Base-by-base conservation (phyloP, 257 asterid genomes). In the Solanum neorickii region DNA sequence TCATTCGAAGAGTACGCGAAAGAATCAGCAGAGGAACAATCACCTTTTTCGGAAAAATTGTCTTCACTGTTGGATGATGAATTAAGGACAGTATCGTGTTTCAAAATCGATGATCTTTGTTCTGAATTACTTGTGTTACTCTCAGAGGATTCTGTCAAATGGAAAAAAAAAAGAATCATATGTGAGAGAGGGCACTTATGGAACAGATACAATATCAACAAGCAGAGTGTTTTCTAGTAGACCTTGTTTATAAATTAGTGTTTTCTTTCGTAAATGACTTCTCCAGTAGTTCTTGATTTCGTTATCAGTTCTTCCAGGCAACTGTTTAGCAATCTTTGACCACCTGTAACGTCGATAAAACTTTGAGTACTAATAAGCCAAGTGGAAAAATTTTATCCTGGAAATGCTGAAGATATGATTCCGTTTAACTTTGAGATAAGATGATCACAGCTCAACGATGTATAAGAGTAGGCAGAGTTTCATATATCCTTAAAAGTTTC, bases 301-400 rank as follows among this genome's bases (percentile, higher is more conserved):
- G 33, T 95, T 95, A 37, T 95, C 98, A 5, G 98, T 95, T 90
- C 98, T 90, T 89, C 98, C 98, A 0, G 98, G 96, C 90, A 94
- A 86, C 85, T 90, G 91, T 87, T 88, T 84, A 1, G 98, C 98
- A 72, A 94, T 95, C 87, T 88, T 94, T 31, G 98, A 92, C 98
- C 98, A 95, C 92, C 97, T 95, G 75, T 15, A 23, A 87, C 59
- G 5, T 27, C 0, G 14, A 29, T 14, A 80, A 27, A 46, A 47
- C 59, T 76, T 76, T 76, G 13, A 80, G 68, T 15, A 46, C 16
- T 27, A 9, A 73, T 46, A 27, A 80, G 25, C 66, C 47, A 80
- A 46, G 84, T 5, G 77, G 29, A 66, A 75, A 4, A 25, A 25
- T 29, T 49, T 35, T 18, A 27, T 59, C 15, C 39, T 14, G n/a